Evolutionary conservation across 75 land plant genomes (phyloP), one percentile per base, ranked within the genome.

Genomic region (Sequoiadendron giganteum): DNA sequence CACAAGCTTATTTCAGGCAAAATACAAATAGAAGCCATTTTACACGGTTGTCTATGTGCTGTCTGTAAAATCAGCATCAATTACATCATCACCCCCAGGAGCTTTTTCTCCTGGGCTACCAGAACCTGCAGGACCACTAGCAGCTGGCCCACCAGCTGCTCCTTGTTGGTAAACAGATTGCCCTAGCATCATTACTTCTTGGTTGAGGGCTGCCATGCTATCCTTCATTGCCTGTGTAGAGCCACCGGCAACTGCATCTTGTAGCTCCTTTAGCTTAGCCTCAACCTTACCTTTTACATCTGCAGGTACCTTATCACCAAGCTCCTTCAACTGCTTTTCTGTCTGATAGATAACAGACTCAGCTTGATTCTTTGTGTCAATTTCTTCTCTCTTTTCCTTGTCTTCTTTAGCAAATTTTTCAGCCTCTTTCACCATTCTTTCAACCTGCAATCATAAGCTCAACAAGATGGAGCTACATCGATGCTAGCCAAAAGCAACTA

Each of bases 101-200:
- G 90, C 83, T 48, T 89, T 86, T 14, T 85, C 88, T 30, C 89
- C 80, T 73, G 91, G 7, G 39, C 85, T 84, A 8, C 89, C 19
- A 13, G 92, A 82, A 8, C 89, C 90, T 54, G 91, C 89, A 34
- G 38, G 89, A 83, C 92, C 93, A 39, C 83, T 90, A 28, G 93
- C 61, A 21, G 93, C 85, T 10, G 86, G 89, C 13, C 85, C 93
- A 36, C 85, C 89, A 10, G 92, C 93, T 19, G 89, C 92, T 13
- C 94, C 93, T 83, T 95, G 98, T 88, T 88, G 93, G 88, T 96
- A 96, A 15, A 96, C 88, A 28, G 98, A 93, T 81, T 96, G 98
- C n/a, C 98, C 98, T 25, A 96, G 86, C 90, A 95, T 97, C 98
- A 95, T 95, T 11, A 96, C 95, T 87, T 96, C 98, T 88, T 96